Conservation (phyloP, 495 filamentous ascomycete species). For the Xylaria telfairii region DNA sequence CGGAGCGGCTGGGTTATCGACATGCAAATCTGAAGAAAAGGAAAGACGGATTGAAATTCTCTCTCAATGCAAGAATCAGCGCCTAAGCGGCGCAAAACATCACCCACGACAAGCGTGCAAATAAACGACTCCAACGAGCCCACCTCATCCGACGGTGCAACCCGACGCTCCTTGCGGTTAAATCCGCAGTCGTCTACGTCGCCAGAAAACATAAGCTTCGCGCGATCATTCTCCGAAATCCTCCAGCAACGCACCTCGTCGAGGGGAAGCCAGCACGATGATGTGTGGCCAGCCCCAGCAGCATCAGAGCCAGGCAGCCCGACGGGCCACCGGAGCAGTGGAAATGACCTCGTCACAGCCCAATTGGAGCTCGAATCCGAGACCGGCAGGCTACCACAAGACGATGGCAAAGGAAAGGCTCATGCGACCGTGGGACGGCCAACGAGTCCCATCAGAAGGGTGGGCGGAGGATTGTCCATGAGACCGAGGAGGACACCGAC, state of each 20-base stretch:
- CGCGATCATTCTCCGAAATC: conserved; percentile 67
- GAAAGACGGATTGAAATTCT: not conserved
- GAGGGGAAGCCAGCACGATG: conserved; percentile 38
- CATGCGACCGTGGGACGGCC: conserved; percentile 5
- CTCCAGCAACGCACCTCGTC: conserved; percentile 54
- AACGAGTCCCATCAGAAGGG: conserved; percentile 29
- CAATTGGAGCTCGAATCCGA: conserved; percentile 20
- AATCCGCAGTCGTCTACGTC: conserved; percentile 67
- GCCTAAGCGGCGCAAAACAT: conserved; percentile 69
- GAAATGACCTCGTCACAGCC: not conserved
- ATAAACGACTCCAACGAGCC: conserved; percentile 27
- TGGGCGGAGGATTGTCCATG: conserved; percentile 33
- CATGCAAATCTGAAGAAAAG: not conserved
- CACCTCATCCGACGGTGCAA: conserved; percentile 34
- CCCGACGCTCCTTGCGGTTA: conserved; percentile 30
- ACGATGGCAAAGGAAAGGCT: not conserved
- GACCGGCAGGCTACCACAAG: not conserved
- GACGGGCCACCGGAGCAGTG: conserved; percentile 13
- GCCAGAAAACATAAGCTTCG: conserved; percentile 68
- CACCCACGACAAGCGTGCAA: conserved; percentile 44
- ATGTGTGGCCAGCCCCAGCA: conserved; percentile 25
- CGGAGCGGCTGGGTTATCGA: not conserved
- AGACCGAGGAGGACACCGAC: conserved; percentile 38
- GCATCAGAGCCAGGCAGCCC: conserved; percentile 29
- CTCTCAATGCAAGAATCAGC: conserved; percentile 60